phyloP scores from a whole-genome alignment of 257 asterid species.

The Echium plantagineum region DNA sequence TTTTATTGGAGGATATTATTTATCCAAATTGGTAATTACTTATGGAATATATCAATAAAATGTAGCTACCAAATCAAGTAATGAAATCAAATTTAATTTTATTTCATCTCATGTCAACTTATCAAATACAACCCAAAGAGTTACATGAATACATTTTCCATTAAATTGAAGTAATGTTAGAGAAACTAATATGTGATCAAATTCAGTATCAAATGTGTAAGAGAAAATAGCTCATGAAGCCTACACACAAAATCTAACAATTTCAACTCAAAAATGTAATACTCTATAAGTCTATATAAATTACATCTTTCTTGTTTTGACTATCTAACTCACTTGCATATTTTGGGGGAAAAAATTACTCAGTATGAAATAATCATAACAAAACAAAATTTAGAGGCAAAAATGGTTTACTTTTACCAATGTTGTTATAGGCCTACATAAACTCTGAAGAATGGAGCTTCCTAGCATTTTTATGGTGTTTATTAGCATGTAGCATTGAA shows the following conservation, averaged over 20 bases:
- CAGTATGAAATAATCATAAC: not conserved
- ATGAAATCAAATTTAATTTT: no score
- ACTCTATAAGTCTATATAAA: no score
- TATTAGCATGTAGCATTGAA: not conserved
- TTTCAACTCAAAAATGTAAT: not conserved
- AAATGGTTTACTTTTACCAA: not conserved
- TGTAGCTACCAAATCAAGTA: no score
- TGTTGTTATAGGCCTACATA: not conserved
- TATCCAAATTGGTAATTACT: no score
- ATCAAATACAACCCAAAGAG: no score
- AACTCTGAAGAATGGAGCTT: not conserved
- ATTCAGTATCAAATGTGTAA: not conserved
- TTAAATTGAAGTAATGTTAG: no score
- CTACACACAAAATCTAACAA: not conserved
- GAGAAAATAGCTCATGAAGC: not conserved
- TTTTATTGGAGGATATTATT: no score
- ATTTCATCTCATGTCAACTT: no score
- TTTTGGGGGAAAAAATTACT: not conserved
- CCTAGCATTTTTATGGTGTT: not conserved
- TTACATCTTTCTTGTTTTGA: not conserved
- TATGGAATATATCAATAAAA: no score
- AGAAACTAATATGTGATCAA: no score
- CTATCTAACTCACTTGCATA: not conserved
- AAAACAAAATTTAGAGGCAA: not conserved
- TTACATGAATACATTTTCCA: no score